These are phyloP conservation scores for Fusarium verticillioides DNA, from an alignment of 2,329 filamentous ascomycete species.

Conservation along the genomic window DNA sequence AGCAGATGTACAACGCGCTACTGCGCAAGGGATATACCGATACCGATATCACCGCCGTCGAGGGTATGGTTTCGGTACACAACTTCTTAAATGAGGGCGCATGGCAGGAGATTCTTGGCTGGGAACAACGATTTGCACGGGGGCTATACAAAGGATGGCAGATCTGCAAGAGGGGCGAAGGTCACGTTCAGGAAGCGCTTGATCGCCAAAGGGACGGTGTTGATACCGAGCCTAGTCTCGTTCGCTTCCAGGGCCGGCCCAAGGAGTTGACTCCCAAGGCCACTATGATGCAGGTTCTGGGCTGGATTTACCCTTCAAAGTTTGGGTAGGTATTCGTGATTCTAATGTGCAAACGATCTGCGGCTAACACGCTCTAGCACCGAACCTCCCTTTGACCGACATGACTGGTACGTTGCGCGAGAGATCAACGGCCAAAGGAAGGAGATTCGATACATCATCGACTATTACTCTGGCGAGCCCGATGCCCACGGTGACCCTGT, in stretches of 20 bases:
- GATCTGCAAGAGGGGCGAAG: constrained; percentile 78
- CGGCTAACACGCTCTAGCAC: constrained; percentile 61
- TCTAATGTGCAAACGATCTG: background rate
- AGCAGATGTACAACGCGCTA: constrained; percentile 99
- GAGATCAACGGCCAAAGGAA: constrained; percentile 73
- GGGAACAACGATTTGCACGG: constrained; percentile 86
- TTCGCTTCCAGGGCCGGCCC: constrained; percentile 90
- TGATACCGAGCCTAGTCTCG: constrained; percentile 74
- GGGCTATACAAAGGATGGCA: constrained; percentile 80
- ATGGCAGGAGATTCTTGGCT: constrained; percentile 93
- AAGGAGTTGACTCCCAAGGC: constrained; percentile 93
- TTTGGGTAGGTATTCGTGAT: constrained; percentile 70
- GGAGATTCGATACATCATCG: constrained; percentile 93
- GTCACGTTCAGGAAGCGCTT: constrained; percentile 60
- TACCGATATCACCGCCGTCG: constrained; percentile 91
- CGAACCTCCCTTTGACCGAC: constrained; percentile 91
- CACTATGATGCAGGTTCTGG: constrained; percentile 82
- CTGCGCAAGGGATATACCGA: constrained; percentile 95
- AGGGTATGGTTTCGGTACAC: constrained; percentile 97
- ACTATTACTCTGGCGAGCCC: constrained; percentile 89
- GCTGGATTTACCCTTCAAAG: constrained; percentile 79
- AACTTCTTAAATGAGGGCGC: constrained; percentile 98
- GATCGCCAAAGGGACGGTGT: constrained; percentile 64
- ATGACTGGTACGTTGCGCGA: constrained; percentile 94
- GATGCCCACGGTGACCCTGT: constrained; percentile 90